Base-by-base conservation (phyloP, 2,329 filamentous ascomycete species). In the Sporothrix pallida region DNA sequence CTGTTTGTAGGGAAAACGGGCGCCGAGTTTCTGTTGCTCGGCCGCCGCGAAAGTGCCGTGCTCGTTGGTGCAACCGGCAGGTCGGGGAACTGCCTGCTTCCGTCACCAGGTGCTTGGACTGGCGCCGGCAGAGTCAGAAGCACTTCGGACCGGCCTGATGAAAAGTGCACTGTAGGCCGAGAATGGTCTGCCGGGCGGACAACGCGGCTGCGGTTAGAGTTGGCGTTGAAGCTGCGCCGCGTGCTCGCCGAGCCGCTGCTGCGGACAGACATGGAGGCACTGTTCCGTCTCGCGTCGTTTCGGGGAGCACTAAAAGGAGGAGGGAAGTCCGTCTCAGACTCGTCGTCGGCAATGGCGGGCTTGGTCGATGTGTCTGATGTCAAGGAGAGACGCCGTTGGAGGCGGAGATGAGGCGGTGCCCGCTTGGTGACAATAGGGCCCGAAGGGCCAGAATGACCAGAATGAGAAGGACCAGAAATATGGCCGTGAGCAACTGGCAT, bases 281-380 rank as follows among this genome's bases (percentile, higher is more conserved):
- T 46, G 54, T 48, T 42, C 10, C 62, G 42, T 48, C 42, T 15
- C 9, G 42, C 42, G 6, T 23, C n/a, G 62, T 48, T 37, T n/a
- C 13, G 50, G 46, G 31, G 31, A 37, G 7, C 42, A 58, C 37
- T 48, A n/a, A 7, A 5, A 31, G 23, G 23, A 31, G 23, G 54
- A 17, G 62, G 56, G 0, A 65, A 60, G 13, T 74, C 72, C 0
- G 23, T 20, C 13, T 62, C 62, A 1, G 67, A 7, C 8, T 70
- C 72, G 4, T 74, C 69, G 8, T 74, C 60, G 13, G 73, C 73
- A 46, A 72, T 46, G 20, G 75, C 67, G 7, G 75, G 72, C 37
- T 71, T 58, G 63, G 74, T 73, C 0, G 73, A 74, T 7, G 73
- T 65, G 44, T 65, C 26, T 0, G 75, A 76, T 9, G 68, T 56